phyloP scores from a whole-genome alignment of 257 asterid species.

The Gentiana dahurica region DNA sequence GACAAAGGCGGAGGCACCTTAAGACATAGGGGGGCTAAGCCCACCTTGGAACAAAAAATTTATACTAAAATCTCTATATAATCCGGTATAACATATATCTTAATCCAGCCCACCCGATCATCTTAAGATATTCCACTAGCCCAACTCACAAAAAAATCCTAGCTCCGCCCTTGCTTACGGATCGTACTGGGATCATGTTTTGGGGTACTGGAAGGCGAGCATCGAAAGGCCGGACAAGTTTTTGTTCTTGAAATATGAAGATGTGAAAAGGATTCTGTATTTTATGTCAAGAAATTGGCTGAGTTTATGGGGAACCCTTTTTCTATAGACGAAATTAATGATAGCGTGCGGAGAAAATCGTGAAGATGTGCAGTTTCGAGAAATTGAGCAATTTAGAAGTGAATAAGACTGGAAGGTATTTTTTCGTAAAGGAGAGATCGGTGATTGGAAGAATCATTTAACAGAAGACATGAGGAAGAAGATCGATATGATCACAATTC shows the following conservation, averaged over 20 bases:
- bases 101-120: too few relatives aligned
- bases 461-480: conserved; percentile 1
- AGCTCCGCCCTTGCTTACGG: conserved; percentile 11
- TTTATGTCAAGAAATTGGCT: conserved; percentile 2
- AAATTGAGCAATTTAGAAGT: conserved; percentile 10
- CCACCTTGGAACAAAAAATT: too few relatives aligned
- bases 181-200: conserved; percentile 22
- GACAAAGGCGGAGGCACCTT: too few relatives aligned
- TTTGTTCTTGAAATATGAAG: conserved; percentile 1
- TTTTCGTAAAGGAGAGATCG: conserved; percentile 7
- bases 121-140: too few relatives aligned
- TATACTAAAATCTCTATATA: too few relatives aligned
- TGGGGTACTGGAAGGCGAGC: conserved; percentile 22
- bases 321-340: conserved; percentile 5
- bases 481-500: not conserved
- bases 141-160: too few relatives aligned
- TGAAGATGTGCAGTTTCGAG: not conserved
- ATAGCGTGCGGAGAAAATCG: not conserved
- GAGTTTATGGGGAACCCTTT: not conserved
- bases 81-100: too few relatives aligned
- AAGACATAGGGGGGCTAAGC: too few relatives aligned
- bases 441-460: conserved; percentile 7
- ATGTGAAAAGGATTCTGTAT: not conserved
- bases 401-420: conserved; percentile 2
- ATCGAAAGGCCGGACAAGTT: conserved; percentile 11